These are phyloP conservation scores for Metarhizium robertsii DNA, from an alignment of 2,329 filamentous ascomycete species.

Conservation along the genomic window DNA sequence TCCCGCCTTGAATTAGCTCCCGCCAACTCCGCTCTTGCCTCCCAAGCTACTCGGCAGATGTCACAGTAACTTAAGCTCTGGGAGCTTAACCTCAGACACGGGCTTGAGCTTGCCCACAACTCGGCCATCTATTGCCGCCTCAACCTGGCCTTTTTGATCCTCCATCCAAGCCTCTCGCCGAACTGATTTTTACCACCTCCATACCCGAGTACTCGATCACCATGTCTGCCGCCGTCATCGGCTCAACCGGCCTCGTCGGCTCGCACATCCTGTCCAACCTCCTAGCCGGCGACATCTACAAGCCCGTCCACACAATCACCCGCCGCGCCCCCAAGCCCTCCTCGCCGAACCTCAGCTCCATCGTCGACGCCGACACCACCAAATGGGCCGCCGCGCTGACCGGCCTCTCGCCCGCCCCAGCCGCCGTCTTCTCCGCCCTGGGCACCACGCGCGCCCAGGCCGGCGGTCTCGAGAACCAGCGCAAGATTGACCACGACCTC, in stretches of 20 bases:
- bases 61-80: too few species aligned
- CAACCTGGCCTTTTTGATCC: not conserved
- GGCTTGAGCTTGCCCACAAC: too few species aligned
- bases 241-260: slow-evolving; percentile 61
- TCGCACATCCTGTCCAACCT: slow-evolving; percentile 63
- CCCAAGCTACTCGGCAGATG: too few species aligned
- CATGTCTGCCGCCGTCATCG: slow-evolving; percentile 42
- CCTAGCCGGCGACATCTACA: slow-evolving; percentile 42
- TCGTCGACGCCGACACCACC: slow-evolving; percentile 56
- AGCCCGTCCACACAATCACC: slow-evolving; percentile 53
- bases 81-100: too few species aligned
- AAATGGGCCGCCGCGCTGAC: slow-evolving; percentile 58
- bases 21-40: too few species aligned
- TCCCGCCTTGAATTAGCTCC: too few species aligned
- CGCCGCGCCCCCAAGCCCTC: slow-evolving; percentile 51
- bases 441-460: slow-evolving; percentile 71
- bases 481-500: slow-evolving; percentile 80
- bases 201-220: not conserved
- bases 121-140: too few species aligned
- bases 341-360: slow-evolving; percentile 48
- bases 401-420: slow-evolving; percentile 43
- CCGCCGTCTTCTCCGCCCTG: slow-evolving; percentile 65
- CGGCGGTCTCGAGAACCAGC: slow-evolving; percentile 69
- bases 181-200: not conserved
- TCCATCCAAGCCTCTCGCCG: not conserved